A percentile compares a stretch with the other conserved stretches of the same genome.
phyloP scores from a whole-genome alignment of 2,329 filamentous ascomycete genomes.

The Reticulascus tulasneorum region DNA sequence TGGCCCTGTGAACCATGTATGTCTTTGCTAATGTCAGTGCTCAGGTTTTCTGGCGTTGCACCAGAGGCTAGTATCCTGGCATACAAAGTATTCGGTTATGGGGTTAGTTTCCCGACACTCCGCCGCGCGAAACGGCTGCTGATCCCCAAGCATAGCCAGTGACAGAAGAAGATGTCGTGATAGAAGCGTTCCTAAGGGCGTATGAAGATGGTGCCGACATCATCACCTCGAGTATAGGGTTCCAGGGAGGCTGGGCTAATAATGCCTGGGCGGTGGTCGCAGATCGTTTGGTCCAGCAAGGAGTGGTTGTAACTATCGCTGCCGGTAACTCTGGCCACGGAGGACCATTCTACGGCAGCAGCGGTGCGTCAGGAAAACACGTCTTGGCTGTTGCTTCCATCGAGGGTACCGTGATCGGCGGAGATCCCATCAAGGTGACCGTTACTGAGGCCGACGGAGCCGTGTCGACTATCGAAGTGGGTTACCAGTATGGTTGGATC shows the following conservation, averaged over 20 bases:
- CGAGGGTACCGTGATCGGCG: constrained; percentile 12
- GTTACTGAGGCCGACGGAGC: constrained; percentile 4
- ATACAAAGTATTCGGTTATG: constrained; percentile 38
- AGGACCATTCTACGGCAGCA: constrained; percentile 34
- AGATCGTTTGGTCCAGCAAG: constrained; percentile 35
- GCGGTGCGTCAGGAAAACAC: constrained; percentile 31
- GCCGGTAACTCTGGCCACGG: constrained; percentile 36
- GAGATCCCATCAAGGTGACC: constrained; percentile 7
- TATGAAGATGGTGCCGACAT: constrained; percentile 25
- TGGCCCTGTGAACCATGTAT: constrained; percentile 15
- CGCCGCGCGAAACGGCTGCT: not conserved
- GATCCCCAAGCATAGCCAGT: constrained; percentile 28
- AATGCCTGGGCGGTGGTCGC: constrained; percentile 34
- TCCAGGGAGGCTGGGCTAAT: constrained; percentile 21
- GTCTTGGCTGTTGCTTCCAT: constrained; percentile 38
- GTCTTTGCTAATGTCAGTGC: not conserved
- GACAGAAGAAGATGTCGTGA: constrained; percentile 17
- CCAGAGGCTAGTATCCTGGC: constrained; percentile 39
- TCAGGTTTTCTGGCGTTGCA: constrained; percentile 40
- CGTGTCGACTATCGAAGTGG: constrained; percentile 37
- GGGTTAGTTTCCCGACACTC: constrained; percentile 13
- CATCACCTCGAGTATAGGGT: constrained; percentile 21
- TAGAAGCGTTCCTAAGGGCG: constrained; percentile 22
- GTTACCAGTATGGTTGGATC: too few species aligned
- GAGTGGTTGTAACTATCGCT: constrained; percentile 36